phyloP scores from a whole-genome alignment of 2,329 filamentous ascomycete genomes.

The Aspergillus transmontanensis region DNA sequence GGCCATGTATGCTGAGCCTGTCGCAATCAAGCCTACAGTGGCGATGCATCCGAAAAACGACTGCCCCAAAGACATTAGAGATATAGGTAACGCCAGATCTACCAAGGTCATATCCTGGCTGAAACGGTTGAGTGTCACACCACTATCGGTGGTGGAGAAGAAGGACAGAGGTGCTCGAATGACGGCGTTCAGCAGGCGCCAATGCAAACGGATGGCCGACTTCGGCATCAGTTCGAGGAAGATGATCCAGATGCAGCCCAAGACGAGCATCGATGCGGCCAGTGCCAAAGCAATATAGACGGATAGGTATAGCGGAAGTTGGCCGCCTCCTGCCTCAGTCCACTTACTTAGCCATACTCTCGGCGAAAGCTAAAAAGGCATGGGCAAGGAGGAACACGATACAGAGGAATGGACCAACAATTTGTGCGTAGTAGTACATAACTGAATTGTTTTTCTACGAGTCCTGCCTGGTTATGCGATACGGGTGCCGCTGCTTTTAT shows the following conservation, averaged over 20 bases:
- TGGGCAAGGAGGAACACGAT: neutral
- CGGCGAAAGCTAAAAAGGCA: neutral
- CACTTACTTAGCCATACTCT: conserved; percentile 35
- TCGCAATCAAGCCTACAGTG: conserved; percentile 27
- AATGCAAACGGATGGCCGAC: conserved; percentile 10
- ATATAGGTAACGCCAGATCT: conserved; percentile 23
- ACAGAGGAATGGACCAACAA: neutral
- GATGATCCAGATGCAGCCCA: neutral
- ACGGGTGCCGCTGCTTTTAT: too few relatives aligned
- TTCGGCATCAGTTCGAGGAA: conserved; percentile 11
- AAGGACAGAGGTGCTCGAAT: conserved; percentile 20
- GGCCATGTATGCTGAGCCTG: conserved; percentile 38
- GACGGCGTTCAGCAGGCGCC: conserved; percentile 8
- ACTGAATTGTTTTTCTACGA: too few relatives aligned
- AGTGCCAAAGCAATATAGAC: conserved; percentile 5
- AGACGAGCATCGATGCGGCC: neutral
- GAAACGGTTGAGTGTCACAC: conserved; percentile 23
- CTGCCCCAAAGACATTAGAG: conserved; percentile 1
- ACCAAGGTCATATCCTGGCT: conserved; percentile 31
- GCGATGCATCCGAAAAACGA: neutral
- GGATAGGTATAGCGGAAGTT: neutral
- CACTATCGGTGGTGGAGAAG: conserved; percentile 15
- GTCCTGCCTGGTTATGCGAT: too few relatives aligned
- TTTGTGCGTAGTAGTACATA: neutral
- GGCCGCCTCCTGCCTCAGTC: neutral